Conservation (phyloP, 2,329 filamentous ascomycete genomes). For the Whalleya microplaca region DNA sequence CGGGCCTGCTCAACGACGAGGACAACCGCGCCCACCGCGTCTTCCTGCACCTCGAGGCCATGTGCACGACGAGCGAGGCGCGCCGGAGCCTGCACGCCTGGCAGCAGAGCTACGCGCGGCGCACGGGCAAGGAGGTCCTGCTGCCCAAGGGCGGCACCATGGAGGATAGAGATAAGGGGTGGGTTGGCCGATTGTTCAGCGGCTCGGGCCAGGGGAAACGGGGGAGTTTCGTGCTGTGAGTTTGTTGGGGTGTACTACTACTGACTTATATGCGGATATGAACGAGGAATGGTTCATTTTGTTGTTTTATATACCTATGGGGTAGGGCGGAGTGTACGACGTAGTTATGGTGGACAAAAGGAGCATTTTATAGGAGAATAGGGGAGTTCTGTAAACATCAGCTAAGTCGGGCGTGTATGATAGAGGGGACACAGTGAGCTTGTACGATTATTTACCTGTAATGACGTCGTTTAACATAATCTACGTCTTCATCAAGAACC, state of each 20-base stretch:
- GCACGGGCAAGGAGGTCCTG: constrained; percentile 41
- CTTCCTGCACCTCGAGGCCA: constrained; percentile 49
- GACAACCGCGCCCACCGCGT: constrained; percentile 48
- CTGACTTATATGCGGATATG: neutral
- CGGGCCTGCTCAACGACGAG: constrained; percentile 40
- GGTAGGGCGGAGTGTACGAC: neutral
- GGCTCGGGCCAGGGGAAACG: constrained; percentile 10
- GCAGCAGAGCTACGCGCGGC: constrained; percentile 54
- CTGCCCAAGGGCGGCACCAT: constrained; percentile 42
- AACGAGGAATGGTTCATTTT: too few relatives aligned
- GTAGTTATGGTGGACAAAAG: too few relatives aligned
- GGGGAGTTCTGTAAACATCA: too few relatives aligned
- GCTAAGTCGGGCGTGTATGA: too few relatives aligned
- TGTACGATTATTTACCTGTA: too few relatives aligned
- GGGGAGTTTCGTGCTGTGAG: neutral
- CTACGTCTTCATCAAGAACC: too few relatives aligned
- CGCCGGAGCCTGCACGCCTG: constrained; percentile 51
- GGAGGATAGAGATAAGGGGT: constrained; percentile 26
- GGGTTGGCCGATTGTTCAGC: constrained; percentile 35
- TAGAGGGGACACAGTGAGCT: too few relatives aligned
- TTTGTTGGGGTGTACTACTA: neutral
- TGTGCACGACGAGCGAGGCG: constrained; percentile 54
- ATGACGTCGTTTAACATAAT: too few relatives aligned
- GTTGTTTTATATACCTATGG: neutral
- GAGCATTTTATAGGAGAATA: too few relatives aligned